Percentiles rank a stretch among this genome's conserved stretches.
These are phyloP conservation scores for Lactarius evosmus DNA, from an alignment of 768 basidiomycete species.

Conservation along the genomic window DNA sequence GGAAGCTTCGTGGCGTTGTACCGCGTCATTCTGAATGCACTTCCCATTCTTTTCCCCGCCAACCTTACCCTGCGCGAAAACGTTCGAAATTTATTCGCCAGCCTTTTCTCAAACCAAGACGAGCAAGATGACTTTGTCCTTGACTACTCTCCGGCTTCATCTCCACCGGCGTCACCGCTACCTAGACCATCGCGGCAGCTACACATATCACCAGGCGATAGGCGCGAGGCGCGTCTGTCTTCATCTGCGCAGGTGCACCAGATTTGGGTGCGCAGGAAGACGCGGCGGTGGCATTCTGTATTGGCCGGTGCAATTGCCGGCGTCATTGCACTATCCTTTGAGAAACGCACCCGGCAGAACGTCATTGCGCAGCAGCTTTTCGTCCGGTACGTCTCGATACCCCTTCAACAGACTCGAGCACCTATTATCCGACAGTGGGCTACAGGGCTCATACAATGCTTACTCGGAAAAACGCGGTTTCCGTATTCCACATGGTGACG, in stretches of 20 bases:
- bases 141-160: slow-evolving; percentile 24
- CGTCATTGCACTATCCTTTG: slow-evolving; percentile 70
- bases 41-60: slow-evolving; percentile 64
- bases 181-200: slow-evolving; percentile 17
- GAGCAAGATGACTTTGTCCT: slow-evolving; percentile 27
- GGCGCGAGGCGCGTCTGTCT: slow-evolving; percentile 52
- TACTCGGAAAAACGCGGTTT: slow-evolving; percentile 66
- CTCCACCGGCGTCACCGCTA: slow-evolving; percentile 29
- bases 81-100: slow-evolving; percentile 28
- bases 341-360: slow-evolving; percentile 60
- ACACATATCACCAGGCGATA: slow-evolving; percentile 25
- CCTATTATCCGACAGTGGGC: slow-evolving; percentile 49
- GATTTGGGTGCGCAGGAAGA: slow-evolving; percentile 60
- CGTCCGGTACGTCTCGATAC: slow-evolving; percentile 58
- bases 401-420: not conserved
- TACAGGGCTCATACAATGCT: slow-evolving; percentile 87
- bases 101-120: slow-evolving; percentile 32
- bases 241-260: slow-evolving; percentile 62
- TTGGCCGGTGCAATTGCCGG: slow-evolving; percentile 77
- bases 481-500: slow-evolving; percentile 76
- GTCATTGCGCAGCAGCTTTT: slow-evolving; percentile 85
- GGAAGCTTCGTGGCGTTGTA: slow-evolving; percentile 77
- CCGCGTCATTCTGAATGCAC: slow-evolving; percentile 72
- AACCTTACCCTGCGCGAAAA: slow-evolving; percentile 29
- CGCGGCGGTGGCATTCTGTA: slow-evolving; percentile 74